Conservation (phyloP, 805 yeast species). For the Zygosaccharomyces rouxii region DNA sequence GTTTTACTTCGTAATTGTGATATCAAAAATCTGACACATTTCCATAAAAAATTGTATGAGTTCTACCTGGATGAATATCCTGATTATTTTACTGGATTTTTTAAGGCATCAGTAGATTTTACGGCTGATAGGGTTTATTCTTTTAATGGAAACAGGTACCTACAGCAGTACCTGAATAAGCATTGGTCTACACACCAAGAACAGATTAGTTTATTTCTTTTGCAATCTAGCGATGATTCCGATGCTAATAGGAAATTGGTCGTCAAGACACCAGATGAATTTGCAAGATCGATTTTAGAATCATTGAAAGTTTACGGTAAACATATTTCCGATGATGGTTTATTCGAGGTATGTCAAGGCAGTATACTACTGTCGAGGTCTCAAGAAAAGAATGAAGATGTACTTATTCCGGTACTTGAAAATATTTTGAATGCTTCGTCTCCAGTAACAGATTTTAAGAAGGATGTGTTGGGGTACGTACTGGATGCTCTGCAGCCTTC, state of each 20-base stretch:
- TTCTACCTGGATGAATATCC: conserved; percentile 38
- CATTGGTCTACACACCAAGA: conserved; percentile 38
- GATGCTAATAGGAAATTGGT: conserved; percentile 35
- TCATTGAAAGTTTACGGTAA: conserved; percentile 10
- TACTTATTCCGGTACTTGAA: conserved; percentile 6
- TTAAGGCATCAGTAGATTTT: conserved; percentile 35
- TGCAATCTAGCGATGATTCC: conserved; percentile 33
- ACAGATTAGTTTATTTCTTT: conserved; percentile 42
- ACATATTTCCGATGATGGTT: conserved; percentile 4
- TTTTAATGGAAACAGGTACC: conserved; percentile 39
- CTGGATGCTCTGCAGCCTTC: conserved; percentile 35
- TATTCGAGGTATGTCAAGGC: conserved; percentile 52
- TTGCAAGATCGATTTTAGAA: conserved; percentile 11
- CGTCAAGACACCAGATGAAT: conserved; percentile 27
- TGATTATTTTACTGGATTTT: conserved; percentile 45
- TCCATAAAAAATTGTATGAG: conserved; percentile 43
- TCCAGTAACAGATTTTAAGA: conserved; percentile 28
- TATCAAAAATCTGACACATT: conserved; percentile 43
- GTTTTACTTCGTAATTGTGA: conserved; percentile 55
- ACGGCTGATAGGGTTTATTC: conserved; percentile 43
- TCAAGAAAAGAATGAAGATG: conserved; percentile 25
- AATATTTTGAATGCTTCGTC: conserved; percentile 3
- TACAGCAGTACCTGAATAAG: conserved; percentile 47
- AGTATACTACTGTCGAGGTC: conserved; percentile 35
- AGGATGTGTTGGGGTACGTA: conserved; percentile 43